Base-by-base conservation (phyloP, 441 rosid species). In the Brassica balearica region DNA sequence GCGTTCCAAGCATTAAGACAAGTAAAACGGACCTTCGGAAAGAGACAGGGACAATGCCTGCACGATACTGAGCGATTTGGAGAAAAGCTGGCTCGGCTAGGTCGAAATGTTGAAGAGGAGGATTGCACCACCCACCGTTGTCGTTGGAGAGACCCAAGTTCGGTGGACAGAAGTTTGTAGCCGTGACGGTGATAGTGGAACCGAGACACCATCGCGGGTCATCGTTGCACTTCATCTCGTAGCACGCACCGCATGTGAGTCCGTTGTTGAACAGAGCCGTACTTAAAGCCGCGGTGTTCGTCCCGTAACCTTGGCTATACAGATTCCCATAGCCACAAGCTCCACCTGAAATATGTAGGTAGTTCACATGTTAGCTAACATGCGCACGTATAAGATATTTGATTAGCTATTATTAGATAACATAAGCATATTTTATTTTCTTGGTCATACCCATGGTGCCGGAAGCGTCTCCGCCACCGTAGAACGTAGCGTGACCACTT, bases 111-210 rank as follows among this genome's bases (percentile, higher is more conserved):
- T 92, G 89, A 29, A 94, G 96, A 36, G 98, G 98, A 76, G 98
- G 97, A 69, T 94, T 94, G 80, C 98, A 94, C 98, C 98, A 95
- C 4, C 98, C 98, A 14, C 98, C 98, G 12, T 95, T 91, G 84
- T 88, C 89, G 20, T 91, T 95, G 8, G 97, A 51, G 62, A 85
- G 80, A 11, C 86, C 94, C 0, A 10, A 12, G 90, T 95, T 95
- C 0, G 98, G 98, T 9, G 98, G 98, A 73, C 99, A 95, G 84
- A 93, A 93, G 77, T 95, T 95, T 14, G 98, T 95, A 29, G 98
- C 99, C 0, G 99, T 91, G 76, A 95, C 96, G 6, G 69, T 87
- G 67, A 95, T 88, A 48, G 88, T 67, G 4, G 97, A 95, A 0
- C 90, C 87, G 38, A 88, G 88, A 87, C 99, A 95, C 99, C 97